Evolutionary conservation across 176 grass and related monocot genomes (phyloP).

Genomic region (Dendrocalamus sinicus): DNA sequence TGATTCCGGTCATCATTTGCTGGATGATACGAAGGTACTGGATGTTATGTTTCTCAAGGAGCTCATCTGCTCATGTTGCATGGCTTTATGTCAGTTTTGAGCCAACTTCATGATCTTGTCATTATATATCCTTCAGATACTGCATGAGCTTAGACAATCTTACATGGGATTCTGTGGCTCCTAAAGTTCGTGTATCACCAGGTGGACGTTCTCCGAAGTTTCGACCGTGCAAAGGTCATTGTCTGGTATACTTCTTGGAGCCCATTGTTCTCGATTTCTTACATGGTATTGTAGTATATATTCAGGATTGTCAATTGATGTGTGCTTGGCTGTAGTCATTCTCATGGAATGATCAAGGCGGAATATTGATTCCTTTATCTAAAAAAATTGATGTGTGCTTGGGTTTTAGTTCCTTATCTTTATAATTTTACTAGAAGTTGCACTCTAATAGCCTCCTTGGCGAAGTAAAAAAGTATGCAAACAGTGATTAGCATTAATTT

Average conservation of each 20-base stretch:
- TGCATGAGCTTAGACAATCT: constrained; percentile 86
- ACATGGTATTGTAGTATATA: neutral
- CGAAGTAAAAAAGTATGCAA: neutral
- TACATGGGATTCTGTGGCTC: constrained; percentile 70
- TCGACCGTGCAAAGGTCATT: constrained; percentile 89
- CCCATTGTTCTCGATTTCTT: constrained; percentile 18
- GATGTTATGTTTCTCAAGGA: constrained; percentile 15
- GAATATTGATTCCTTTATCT: no score
- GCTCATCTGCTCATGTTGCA: constrained; percentile 9
- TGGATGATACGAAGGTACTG: constrained; percentile 90
- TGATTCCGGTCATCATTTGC: constrained; percentile 67
- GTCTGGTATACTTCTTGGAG: constrained; percentile 72
- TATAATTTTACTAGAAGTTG: constrained; percentile 25
- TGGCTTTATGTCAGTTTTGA: constrained; percentile 20
- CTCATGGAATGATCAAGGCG: no score
- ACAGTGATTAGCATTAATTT: neutral
- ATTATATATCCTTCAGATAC: constrained; percentile 65
- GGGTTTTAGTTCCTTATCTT: neutral
- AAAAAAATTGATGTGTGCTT: constrained; percentile 8
- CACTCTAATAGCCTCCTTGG: neutral
- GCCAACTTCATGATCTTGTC: constrained; percentile 34
- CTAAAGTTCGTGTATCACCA: constrained; percentile 64
- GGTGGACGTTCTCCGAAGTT: constrained; percentile 63
- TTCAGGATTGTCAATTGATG: constrained; percentile 5
- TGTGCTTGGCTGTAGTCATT: no score